A percentile compares a stretch with the other conserved stretches of the same genome.
Conservation (phyloP, 2,329 filamentous ascomycete species). For the Fusarium robinianum region DNA sequence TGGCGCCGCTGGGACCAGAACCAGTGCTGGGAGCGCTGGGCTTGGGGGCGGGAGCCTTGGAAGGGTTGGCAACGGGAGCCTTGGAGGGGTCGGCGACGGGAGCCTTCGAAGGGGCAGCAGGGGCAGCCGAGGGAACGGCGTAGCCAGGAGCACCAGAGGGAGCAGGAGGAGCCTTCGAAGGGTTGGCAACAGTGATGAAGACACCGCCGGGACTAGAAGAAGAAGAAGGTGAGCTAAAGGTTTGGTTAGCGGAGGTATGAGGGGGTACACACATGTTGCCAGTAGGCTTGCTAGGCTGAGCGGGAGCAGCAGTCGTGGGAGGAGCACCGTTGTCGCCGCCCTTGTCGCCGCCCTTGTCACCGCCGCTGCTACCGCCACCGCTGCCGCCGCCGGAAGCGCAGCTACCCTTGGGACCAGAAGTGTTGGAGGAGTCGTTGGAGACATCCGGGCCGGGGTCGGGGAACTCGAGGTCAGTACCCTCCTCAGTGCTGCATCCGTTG, state of each 20-base stretch:
- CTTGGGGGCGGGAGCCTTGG: slow-evolving; percentile 30
- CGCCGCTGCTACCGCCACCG: slow-evolving; percentile 15
- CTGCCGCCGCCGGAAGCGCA: slow-evolving; percentile 32
- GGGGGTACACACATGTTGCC: slow-evolving; percentile 35
- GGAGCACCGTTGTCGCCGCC: slow-evolving; percentile 11
- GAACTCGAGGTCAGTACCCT: slow-evolving; percentile 64
- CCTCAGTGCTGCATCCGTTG: slow-evolving; percentile 62
- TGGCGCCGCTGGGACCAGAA: slow-evolving; percentile 35
- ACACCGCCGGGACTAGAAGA: slow-evolving; percentile 49
- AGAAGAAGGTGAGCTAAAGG: slow-evolving; percentile 27
- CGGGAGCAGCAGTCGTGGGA: slow-evolving; percentile 17
- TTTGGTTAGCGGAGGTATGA: slow-evolving; percentile 6
- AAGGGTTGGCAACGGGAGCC: slow-evolving; percentile 20
- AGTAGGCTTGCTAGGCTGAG: slow-evolving; percentile 27
- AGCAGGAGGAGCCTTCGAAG: slow-evolving; percentile 26
- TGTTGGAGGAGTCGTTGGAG: slow-evolving; percentile 43
- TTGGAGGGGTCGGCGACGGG: slow-evolving; percentile 19
- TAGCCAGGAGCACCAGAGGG: slow-evolving; percentile 19
- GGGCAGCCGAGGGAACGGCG: slow-evolving; percentile 16
- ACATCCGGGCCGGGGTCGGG: slow-evolving; percentile 67
- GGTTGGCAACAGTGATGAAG: slow-evolving; percentile 44
- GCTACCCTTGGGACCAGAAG: slow-evolving; percentile 43
- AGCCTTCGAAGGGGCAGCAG: slow-evolving; percentile 7
- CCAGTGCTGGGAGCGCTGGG: slow-evolving; percentile 28
- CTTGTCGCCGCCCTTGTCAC: slow-evolving; percentile 6